Evolutionary conservation across 2,329 filamentous ascomycete genomes (phyloP).

Genomic region (Didymella pinodella): DNA sequence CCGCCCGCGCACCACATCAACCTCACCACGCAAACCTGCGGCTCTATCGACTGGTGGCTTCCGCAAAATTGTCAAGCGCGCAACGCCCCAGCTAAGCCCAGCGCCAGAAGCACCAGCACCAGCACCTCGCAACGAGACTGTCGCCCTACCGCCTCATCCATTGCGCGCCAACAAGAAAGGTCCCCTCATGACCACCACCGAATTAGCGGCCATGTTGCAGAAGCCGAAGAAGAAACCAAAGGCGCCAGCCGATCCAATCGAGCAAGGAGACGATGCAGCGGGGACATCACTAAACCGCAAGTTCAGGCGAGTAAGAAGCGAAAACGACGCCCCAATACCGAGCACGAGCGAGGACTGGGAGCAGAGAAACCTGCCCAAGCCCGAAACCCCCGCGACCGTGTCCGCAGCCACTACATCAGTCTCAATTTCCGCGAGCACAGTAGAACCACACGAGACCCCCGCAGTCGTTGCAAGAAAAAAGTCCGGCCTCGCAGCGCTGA

Average conservation of each 20-base stretch:
- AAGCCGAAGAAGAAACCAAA: constrained; percentile 26
- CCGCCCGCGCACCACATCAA: constrained; percentile 22
- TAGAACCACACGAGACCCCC: neutral
- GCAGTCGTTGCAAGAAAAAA: constrained; percentile 22
- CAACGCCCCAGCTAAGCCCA: constrained; percentile 5
- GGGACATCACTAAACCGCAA: constrained; percentile 18
- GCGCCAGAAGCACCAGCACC: neutral
- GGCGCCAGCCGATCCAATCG: constrained; percentile 31
- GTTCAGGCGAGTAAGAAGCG: constrained; percentile 41
- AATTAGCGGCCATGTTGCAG: constrained; percentile 38
- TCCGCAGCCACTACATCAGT: neutral
- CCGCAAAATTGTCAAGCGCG: constrained; percentile 29
- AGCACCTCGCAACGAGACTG: constrained; percentile 22
- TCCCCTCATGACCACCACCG: constrained; percentile 39
- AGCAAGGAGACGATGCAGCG: constrained; percentile 21
- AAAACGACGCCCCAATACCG: constrained; percentile 46
- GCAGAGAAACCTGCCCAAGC: constrained; percentile 33
- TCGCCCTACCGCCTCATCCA: constrained; percentile 31
- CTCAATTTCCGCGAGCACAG: neutral
- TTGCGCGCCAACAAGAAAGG: constrained; percentile 29
- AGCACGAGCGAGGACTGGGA: constrained; percentile 43
- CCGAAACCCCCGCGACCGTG: neutral
- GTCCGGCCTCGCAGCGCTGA: constrained; percentile 34
- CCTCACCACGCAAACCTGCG: constrained; percentile 25
- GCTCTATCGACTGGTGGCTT: constrained; percentile 41